phyloP scores from a whole-genome alignment of 371 early-diverging fungal genomes.

The Mucor sp. region DNA sequence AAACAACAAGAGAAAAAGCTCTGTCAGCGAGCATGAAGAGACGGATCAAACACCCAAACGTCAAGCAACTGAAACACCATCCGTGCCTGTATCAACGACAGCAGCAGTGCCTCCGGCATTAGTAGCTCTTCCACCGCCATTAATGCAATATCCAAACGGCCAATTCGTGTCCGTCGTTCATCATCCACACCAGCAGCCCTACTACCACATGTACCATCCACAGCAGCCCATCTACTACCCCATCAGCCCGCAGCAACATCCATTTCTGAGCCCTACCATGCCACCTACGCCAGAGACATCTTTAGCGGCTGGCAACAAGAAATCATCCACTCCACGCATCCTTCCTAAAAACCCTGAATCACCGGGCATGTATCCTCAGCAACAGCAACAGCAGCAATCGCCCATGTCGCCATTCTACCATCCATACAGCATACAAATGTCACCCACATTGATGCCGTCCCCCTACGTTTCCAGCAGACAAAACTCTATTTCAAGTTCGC shows the following conservation, averaged over 20 bases:
- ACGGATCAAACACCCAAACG: background rate
- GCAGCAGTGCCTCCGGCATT: background rate
- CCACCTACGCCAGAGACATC: conserved; percentile 22
- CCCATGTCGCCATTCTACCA: conserved; percentile 22
- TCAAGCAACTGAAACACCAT: background rate
- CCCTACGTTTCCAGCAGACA: conserved; percentile 7
- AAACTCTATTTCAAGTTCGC: conserved; percentile 16
- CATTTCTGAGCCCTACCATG: background rate
- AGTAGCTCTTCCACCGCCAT: conserved; percentile 19
- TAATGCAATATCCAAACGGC: conserved; percentile 23
- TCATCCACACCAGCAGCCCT: conserved; percentile 3
- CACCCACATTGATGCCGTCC: conserved; percentile 15
- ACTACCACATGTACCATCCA: conserved; percentile 18
- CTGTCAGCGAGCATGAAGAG: background rate
- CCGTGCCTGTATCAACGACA: background rate
- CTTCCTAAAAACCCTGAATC: conserved; percentile 14
- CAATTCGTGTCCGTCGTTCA: conserved; percentile 14
- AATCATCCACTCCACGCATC: conserved; percentile 11
- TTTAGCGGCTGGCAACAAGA: conserved; percentile 30
- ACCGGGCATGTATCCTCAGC: background rate
- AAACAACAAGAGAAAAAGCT: conserved; percentile 14
- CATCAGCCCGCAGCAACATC: conserved; percentile 20
- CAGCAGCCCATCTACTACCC: conserved; percentile 18
- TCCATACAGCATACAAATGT: conserved; percentile 22
- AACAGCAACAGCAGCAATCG: conserved; percentile 20